Base-by-base conservation (phyloP, 768 basidiomycete species). In the Amanita polypyramis region DNA sequence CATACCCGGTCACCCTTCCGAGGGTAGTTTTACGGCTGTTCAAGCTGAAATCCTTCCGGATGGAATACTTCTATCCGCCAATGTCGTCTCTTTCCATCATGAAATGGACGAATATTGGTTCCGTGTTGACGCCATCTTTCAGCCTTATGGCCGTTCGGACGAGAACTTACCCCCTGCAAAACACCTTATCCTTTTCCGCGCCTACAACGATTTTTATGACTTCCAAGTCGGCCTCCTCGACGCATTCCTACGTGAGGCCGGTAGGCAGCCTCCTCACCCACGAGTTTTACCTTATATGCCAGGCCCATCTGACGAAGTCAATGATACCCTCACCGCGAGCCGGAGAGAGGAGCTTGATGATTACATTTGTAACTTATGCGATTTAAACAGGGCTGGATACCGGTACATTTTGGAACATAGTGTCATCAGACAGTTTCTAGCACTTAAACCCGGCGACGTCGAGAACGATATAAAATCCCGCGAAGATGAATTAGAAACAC, bases 21-120 rank as follows among this genome's bases (percentile, higher is more conserved):
- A 65, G n/a, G 59, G 65, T 43, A 69, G 70, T 3, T 59, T 72
- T 27, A n/a, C 32, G 21, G 19, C 32, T 15, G 60, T 69, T 23
- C 60, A 70, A 1, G 67, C 70, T 21, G 70, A 77, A 49, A 55
- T 67, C n/a, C 70, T 91, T 20, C 85, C 85, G 4, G 79, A 85
- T 29, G 95, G 95, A 37, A 79, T 92, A 33, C 79, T 97, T 54
- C 76, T 92, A 12, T 77, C 83, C 17, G 91, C 92, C 27, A 80
- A 82, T 52, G 91, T 98, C 48, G 86, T 92, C 45, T 94, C 93
- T n/a, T 98, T 95, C 72, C 96, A 98, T 64, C 84, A 79, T 61
- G 96, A 99, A 63, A 86, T 85, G 74, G 82, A 92, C 5, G 87
- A 94, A 57, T 99, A 92, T 66, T 97, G 94, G 92, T 99, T 98